Percentiles rank a stretch among this genome's conserved stretches.
These are phyloP conservation scores for Fusarium annulatum DNA, from an alignment of 2,329 filamentous ascomycete genomes.

Conservation along the genomic window DNA sequence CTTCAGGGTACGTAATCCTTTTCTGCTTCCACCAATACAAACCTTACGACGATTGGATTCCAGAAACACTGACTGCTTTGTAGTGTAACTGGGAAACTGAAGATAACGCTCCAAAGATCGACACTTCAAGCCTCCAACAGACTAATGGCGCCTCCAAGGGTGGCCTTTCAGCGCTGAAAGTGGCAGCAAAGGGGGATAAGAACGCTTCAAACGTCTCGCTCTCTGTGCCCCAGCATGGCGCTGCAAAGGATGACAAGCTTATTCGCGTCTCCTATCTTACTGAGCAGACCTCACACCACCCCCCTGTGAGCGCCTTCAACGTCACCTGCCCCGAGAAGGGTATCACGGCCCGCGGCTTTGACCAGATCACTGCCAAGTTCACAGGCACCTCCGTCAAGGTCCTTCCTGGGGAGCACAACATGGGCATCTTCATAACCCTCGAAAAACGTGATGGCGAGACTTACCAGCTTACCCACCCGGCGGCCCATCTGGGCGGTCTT, in stretches of 20 bases:
- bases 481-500: constrained; percentile 90
- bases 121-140: constrained; percentile 56
- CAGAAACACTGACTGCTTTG: constrained; percentile 26
- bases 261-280: constrained; percentile 93
- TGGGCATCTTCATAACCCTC: constrained; percentile 93
- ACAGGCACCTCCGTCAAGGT: constrained; percentile 95
- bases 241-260: constrained; percentile 58
- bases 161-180: constrained; percentile 61
- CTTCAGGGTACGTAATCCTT: constrained; percentile 76
- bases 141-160: constrained; percentile 52
- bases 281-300: constrained; percentile 97
- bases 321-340: constrained; percentile 93
- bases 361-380: constrained; percentile 97
- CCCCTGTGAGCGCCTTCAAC: constrained; percentile 95
- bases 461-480: constrained; percentile 94
- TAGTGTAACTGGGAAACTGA: constrained; percentile 96
- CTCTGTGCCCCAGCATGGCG: constrained; percentile 61
- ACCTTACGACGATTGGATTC: background rate
- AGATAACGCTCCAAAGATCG: constrained; percentile 76
- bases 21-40: background rate
- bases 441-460: constrained; percentile 85
- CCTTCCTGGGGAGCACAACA: constrained; percentile 89
- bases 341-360: constrained; percentile 87
- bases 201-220: constrained; percentile 61
- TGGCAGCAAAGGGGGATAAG: constrained; percentile 56